Percentiles rank a stretch among this genome's conserved stretches.
These are phyloP conservation scores for Alectoria sarmentosa DNA, from an alignment of 495 filamentous ascomycete genomes.

Conservation along the genomic window DNA sequence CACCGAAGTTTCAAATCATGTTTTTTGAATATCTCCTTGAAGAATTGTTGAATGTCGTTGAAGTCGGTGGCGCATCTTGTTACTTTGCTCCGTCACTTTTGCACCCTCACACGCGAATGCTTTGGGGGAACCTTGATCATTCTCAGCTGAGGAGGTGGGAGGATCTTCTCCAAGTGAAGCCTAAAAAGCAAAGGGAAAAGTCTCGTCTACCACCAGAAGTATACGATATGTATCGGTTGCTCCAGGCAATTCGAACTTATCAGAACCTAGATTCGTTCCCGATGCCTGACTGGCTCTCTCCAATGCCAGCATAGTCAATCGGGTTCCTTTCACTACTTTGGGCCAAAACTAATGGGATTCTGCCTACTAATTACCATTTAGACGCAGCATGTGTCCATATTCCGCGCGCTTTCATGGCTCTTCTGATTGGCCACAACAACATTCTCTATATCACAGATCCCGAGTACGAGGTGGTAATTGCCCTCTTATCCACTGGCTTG, in stretches of 20 bases:
- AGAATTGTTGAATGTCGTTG: slow-evolving; percentile 7
- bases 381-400: not conserved
- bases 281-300: slow-evolving; percentile 2
- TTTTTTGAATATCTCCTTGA: slow-evolving; percentile 16
- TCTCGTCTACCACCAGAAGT: slow-evolving; percentile 10
- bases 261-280: slow-evolving; percentile 2
- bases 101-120: not conserved
- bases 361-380: not conserved
- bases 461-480: too few relatives aligned
- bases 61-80: slow-evolving; percentile 1
- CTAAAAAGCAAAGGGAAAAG: not conserved
- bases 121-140: not conserved
- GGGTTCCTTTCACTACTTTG: slow-evolving; percentile 1
- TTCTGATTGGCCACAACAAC: not conserved
- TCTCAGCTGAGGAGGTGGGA: slow-evolving; percentile 5
- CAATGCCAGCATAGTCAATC: slow-evolving; percentile 6
- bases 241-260: slow-evolving; percentile 9
- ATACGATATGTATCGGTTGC: slow-evolving; percentile 19
- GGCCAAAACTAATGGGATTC: not conserved
- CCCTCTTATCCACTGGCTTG: too few relatives aligned
- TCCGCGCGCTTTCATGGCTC: not conserved
- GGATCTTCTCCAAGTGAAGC: not conserved
- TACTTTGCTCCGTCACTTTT: slow-evolving; percentile 11
- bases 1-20: not conserved
- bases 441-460: too few relatives aligned